Evolutionary conservation across 805 yeast genomes (phyloP), one percentile per base, ranked within the genome.

Genomic region (Blastobotrys chiropterorum): DNA sequence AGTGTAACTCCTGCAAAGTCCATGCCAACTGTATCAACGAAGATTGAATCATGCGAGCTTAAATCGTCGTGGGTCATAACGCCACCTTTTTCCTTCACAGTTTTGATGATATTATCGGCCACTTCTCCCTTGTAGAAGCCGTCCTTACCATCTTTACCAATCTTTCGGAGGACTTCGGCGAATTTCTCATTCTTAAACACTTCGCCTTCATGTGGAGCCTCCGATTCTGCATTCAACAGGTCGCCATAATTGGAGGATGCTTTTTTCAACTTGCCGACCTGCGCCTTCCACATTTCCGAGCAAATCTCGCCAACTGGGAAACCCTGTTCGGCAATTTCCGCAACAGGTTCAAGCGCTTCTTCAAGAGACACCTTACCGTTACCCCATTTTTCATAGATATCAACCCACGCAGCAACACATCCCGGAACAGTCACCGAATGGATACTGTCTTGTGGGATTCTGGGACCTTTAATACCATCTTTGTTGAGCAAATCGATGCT

Each of bases 381-480:
- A 1, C 95, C 94, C 87, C 90, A 86, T 53, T 67, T 70, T 42
- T 79, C 81, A 39, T 77, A 68, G 2, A 87, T 78, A 64, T 86
- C 94, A 44, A 74, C 64, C 94, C 94, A 86, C 0, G 88, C 92
- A 3, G 88, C 87, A 46, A 85, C 75, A 1, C 88, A 83, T 3
- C 95, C 95, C 0, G 94, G 94, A 3, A 86, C 90, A 48, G 82
- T 83, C 5, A 83, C 79, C 0, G 84, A 68, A 53, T 79, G 80
- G 2, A 81, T 76, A 1, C 87, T 82, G 30, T 69, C 69, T 11
- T 60, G 60, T 0, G 80, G 80, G 30, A 85, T 70, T 60, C 88
- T 73, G 22, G 69, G 67, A 39, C 79, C 71, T 7, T 71, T 64
- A 41, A 77, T 67, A 15, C 78, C 78, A 17, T 72, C 69, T 47